A percentile compares a stretch with the other conserved stretches of the same genome.
Evolutionary conservation across 768 basidiomycete species (phyloP).

Genomic region (Gyrodon lividus): DNA sequence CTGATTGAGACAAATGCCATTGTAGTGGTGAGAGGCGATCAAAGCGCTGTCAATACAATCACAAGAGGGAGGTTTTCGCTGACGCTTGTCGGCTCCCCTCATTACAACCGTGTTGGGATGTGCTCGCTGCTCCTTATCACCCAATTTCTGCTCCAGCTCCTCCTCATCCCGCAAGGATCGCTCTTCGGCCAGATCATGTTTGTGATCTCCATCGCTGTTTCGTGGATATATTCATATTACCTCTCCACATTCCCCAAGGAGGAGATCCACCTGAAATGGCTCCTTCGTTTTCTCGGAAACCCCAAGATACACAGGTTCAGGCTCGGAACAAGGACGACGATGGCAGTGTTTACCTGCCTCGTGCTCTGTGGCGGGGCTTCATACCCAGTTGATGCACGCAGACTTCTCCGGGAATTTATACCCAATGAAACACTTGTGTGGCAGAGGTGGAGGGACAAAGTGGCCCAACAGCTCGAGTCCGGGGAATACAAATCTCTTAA

Average conservation of each 20-base stretch:
- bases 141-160: constrained; percentile 32
- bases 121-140: constrained; percentile 26
- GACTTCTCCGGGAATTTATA: constrained; percentile 17
- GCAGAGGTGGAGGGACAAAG: constrained; percentile 22
- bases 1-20: constrained; percentile 17
- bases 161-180: constrained; percentile 32
- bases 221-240: constrained; percentile 32
- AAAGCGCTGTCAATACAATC: constrained; percentile 24
- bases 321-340: constrained; percentile 18
- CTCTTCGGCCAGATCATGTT: constrained; percentile 36
- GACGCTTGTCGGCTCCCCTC: constrained; percentile 7
- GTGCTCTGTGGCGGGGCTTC: constrained; percentile 9
- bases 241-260: constrained; percentile 33
- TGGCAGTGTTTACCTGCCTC: constrained; percentile 20
- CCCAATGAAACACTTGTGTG: constrained; percentile 18
- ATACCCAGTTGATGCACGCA: not conserved
- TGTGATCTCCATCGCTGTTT: constrained; percentile 24
- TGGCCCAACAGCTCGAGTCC: constrained; percentile 1
- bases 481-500: not conserved
- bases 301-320: constrained; percentile 13
- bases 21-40: constrained; percentile 26
- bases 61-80: constrained; percentile 27
- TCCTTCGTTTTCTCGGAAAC: constrained; percentile 13
- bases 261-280: constrained; percentile 20
- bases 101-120: constrained; percentile 10